Conservation (phyloP, 1,139 yeast species). For the Citeromyces hawaiiensis region DNA sequence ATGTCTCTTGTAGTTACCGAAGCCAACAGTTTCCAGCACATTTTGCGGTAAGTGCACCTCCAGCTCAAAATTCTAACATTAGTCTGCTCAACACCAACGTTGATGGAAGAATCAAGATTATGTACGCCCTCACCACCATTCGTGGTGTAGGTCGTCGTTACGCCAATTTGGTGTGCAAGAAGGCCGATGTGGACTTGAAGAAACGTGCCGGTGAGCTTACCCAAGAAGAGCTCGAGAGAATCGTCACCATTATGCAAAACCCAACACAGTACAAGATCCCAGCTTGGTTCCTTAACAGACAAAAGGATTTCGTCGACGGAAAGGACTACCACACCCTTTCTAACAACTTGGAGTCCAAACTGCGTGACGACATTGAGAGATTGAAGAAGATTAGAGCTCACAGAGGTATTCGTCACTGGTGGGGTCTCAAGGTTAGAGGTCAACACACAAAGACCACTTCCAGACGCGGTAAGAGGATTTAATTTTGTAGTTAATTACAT, state of each 20-base stretch:
- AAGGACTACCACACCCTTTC: slow-evolving; percentile 98
- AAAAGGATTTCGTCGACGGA: slow-evolving; percentile 96
- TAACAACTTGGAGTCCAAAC: slow-evolving; percentile 97
- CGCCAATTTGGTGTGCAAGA: slow-evolving; percentile 99
- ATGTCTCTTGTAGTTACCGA: slow-evolving; percentile 98
- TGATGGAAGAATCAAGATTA: slow-evolving; percentile 99
- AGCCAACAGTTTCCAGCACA: slow-evolving; percentile 99
- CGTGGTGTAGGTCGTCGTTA: slow-evolving; percentile 99
- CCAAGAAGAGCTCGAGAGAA: slow-evolving; percentile 99
- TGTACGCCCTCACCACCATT: slow-evolving; percentile 99
- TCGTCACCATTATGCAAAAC: slow-evolving; percentile 99
- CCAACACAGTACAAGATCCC: slow-evolving; percentile 99
- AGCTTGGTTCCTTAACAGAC: slow-evolving; percentile 99
- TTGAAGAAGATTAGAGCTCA: slow-evolving; percentile 99
- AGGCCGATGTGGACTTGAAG: slow-evolving; percentile 96
- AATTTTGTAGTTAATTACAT: too few relatives aligned
- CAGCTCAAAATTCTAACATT: too few relatives aligned
- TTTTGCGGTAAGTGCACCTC: slow-evolving; percentile 88
- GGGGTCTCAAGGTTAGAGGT: slow-evolving; percentile 97
- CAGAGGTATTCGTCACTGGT: slow-evolving; percentile 99
- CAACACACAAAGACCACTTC: slow-evolving; percentile 99
- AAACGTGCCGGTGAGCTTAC: slow-evolving; percentile 99
- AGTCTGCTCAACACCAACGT: slow-evolving; percentile 99
- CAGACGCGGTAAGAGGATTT: slow-evolving; percentile 56
- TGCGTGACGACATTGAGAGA: slow-evolving; percentile 99